Percentiles rank a stretch among this genome's conserved stretches.
phyloP scores from a whole-genome alignment of 1,284 basidiomycete species.

The Cryptococcus floricola region DNA sequence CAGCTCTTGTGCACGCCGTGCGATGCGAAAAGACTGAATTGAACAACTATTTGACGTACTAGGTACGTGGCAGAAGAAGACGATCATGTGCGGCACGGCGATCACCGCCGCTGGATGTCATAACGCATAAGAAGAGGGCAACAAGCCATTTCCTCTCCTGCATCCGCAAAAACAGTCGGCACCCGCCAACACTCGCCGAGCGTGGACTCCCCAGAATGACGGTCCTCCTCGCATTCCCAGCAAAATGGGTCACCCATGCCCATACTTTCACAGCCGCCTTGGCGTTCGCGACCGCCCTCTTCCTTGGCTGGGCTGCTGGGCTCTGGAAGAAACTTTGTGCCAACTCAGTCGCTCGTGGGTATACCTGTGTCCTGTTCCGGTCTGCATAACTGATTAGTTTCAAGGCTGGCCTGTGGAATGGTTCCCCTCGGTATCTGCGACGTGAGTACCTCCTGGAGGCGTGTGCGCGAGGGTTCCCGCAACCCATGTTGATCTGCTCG shows the following conservation, averaged over 20 bases:
- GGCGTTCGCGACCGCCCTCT: constrained; percentile 69
- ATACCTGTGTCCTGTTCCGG: background rate
- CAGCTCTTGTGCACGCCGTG: too few relatives aligned
- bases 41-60: too few relatives aligned
- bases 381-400: constrained; percentile 24
- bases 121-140: too few relatives aligned
- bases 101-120: too few relatives aligned
- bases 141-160: too few relatives aligned
- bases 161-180: too few relatives aligned
- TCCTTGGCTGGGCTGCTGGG: constrained; percentile 60
- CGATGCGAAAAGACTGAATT: too few relatives aligned
- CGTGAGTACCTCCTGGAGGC: constrained; percentile 55
- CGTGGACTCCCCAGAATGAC: constrained; percentile 17
- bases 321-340: constrained; percentile 86
- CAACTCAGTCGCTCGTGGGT: constrained; percentile 60
- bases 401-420: constrained; percentile 78
- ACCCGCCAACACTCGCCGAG: too few relatives aligned
- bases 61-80: too few relatives aligned
- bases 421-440: constrained; percentile 90
- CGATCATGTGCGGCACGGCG: too few relatives aligned
- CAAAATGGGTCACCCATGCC: constrained; percentile 39
- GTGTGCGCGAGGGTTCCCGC: background rate
- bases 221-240: constrained; percentile 38
- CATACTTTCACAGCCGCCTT: constrained; percentile 68
- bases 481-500: constrained; percentile 5